Percentiles rank a stretch among this genome's conserved stretches.
Conservation (phyloP, 2,329 filamentous ascomycete species). For the Cryoendolithus antarcticus region DNA sequence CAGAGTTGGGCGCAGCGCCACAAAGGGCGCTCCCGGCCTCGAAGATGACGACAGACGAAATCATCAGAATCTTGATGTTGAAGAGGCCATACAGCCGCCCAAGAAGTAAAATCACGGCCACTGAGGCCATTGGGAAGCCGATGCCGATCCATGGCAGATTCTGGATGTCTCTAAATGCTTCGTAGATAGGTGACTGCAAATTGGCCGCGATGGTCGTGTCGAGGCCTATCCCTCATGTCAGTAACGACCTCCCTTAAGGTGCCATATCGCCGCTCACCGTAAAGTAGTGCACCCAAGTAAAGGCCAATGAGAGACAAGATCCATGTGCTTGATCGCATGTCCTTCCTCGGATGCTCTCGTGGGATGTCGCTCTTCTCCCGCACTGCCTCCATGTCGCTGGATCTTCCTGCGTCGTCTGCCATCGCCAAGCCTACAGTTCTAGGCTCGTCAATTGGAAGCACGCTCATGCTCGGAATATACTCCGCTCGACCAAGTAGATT, state of each 20-base stretch:
- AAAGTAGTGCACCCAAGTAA: background rate
- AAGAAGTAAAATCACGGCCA: conserved; percentile 9
- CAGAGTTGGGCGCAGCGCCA: conserved; percentile 37
- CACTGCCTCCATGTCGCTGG: too few species aligned
- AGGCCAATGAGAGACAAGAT: background rate
- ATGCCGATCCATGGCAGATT: conserved; percentile 20
- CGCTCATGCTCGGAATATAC: too few species aligned
- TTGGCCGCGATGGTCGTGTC: conserved; percentile 5
- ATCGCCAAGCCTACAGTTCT: too few species aligned
- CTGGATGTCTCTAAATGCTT: conserved; percentile 17
- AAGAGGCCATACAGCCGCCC: conserved; percentile 16
- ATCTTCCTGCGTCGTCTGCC: too few species aligned
- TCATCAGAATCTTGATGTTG: conserved; percentile 18
- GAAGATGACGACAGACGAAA: conserved; percentile 31
- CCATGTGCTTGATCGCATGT: background rate
- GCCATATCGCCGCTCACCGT: background rate
- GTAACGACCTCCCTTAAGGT: background rate
- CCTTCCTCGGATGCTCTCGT: too few species aligned
- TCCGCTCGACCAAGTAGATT: too few species aligned
- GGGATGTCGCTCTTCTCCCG: too few species aligned
- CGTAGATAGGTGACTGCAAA: conserved; percentile 2
- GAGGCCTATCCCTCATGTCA: background rate
- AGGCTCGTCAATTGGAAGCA: too few species aligned
- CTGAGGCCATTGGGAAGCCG: conserved; percentile 18
- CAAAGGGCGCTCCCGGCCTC: conserved; percentile 41